Conservation (phyloP, 2,329 filamentous ascomycete species). For the Penicillium expansum region DNA sequence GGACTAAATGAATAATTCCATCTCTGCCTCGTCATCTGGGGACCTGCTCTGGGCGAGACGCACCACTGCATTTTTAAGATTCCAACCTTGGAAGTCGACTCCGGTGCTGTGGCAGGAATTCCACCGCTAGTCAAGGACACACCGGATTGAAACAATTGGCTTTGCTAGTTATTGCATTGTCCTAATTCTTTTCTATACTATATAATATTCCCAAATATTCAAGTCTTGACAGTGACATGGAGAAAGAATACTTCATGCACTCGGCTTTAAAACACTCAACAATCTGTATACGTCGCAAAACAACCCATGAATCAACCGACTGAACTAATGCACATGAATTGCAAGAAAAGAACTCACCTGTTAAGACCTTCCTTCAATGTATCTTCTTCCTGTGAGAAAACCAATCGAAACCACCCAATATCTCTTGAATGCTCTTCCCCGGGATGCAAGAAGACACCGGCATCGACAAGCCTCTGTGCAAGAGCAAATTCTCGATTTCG, state of each 20-base stretch:
- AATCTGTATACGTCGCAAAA: background rate
- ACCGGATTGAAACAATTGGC: background rate
- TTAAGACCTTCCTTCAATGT: slow-evolving; percentile 37
- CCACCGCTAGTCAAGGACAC: background rate
- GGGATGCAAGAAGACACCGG: slow-evolving; percentile 53
- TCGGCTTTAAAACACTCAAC: slow-evolving; percentile 6
- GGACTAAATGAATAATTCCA: too few species aligned
- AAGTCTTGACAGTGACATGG: too few species aligned
- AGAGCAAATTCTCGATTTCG: slow-evolving; percentile 46
- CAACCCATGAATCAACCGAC: background rate
- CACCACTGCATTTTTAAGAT: too few species aligned
- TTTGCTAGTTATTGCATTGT: background rate
- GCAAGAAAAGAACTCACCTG: slow-evolving; percentile 22
- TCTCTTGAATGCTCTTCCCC: slow-evolving; percentile 46
- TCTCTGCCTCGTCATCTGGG: too few species aligned
- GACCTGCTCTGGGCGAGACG: too few species aligned
- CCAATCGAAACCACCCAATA: slow-evolving; percentile 55
- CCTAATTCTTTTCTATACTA: background rate
- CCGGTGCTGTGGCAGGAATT: background rate
- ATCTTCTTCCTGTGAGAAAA: slow-evolving; percentile 45
- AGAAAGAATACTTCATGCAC: background rate
- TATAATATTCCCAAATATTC: background rate
- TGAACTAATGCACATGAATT: too few species aligned
- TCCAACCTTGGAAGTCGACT: too few species aligned
- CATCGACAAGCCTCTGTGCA: slow-evolving; percentile 44